phyloP scores from a whole-genome alignment of 2,329 filamentous ascomycete species.

The Botrytis deweyae region DNA sequence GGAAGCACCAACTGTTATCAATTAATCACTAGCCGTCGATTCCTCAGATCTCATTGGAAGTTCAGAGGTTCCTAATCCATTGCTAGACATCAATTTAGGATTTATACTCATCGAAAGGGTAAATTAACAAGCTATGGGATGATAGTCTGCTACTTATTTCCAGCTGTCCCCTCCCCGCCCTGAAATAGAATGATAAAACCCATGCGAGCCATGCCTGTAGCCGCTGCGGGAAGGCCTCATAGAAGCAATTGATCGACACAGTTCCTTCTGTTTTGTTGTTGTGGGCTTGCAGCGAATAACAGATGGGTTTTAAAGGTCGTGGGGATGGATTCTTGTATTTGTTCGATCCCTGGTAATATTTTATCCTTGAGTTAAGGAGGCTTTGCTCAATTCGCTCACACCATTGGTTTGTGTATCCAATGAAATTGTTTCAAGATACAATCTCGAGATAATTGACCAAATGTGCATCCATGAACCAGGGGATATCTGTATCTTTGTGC shows the following conservation, averaged over 20 bases:
- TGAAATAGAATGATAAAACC: neutral
- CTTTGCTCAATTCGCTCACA: neutral
- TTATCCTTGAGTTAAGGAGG: neutral
- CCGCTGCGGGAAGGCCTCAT: neutral
- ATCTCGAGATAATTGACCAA: neutral
- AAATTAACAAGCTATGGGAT: neutral
- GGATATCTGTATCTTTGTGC: neutral
- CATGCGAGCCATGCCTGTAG: slow-evolving; percentile 2
- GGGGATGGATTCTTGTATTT: neutral
- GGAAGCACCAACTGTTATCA: neutral
- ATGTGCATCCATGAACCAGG: neutral
- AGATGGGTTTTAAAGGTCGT: neutral
- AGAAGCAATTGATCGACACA: neutral
- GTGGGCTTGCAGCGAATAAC: neutral
- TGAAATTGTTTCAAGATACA: neutral
- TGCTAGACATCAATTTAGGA: neutral
- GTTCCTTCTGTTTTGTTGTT: neutral
- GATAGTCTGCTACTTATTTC: neutral
- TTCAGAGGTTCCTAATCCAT: neutral
- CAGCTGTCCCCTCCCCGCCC: neutral
- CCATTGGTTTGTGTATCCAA: neutral
- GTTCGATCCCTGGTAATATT: neutral
- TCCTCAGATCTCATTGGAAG: neutral
- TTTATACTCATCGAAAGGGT: neutral
- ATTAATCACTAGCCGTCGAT: neutral